Percentiles rank a stretch among this genome's conserved stretches.
phyloP scores from a whole-genome alignment of 768 basidiomycete species.

The Russula dissimulans region DNA sequence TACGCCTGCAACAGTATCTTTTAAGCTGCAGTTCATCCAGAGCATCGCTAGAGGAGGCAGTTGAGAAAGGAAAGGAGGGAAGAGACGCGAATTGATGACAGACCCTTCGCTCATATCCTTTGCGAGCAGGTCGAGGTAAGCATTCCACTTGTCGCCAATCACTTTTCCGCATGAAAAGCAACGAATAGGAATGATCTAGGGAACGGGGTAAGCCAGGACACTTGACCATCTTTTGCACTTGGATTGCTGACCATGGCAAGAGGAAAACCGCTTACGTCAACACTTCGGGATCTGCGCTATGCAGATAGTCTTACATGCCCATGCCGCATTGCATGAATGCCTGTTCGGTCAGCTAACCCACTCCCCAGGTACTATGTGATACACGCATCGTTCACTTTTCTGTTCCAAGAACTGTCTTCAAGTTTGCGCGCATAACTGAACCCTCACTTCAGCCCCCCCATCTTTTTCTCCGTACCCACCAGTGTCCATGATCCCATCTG shows the following conservation, averaged over 20 bases:
- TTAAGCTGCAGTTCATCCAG: constrained; percentile 84
- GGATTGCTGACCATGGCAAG: neutral
- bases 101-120: constrained; percentile 86
- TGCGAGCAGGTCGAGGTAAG: constrained; percentile 73
- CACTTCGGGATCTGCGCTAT: too few relatives aligned
- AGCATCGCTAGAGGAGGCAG: constrained; percentile 52
- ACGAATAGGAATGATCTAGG: constrained; percentile 89
- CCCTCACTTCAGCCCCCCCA: too few relatives aligned
- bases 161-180: constrained; percentile 98
- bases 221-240: neutral
- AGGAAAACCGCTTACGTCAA: too few relatives aligned
- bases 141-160: constrained; percentile 92
- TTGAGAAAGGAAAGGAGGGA: neutral
- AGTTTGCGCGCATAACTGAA: neutral
- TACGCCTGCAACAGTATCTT: constrained; percentile 92
- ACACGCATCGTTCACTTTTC: neutral
- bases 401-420: neutral
- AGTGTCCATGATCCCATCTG: neutral
- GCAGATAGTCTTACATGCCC: too few relatives aligned
- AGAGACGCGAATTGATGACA: constrained; percentile 23
- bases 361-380: neutral
- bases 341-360: neutral
- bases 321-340: neutral
- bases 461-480: neutral
- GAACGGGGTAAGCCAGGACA: neutral